These are phyloP conservation scores for Tolypocladium inflatum DNA, from an alignment of 2,329 filamentous ascomycete species.

Conservation along the genomic window DNA sequence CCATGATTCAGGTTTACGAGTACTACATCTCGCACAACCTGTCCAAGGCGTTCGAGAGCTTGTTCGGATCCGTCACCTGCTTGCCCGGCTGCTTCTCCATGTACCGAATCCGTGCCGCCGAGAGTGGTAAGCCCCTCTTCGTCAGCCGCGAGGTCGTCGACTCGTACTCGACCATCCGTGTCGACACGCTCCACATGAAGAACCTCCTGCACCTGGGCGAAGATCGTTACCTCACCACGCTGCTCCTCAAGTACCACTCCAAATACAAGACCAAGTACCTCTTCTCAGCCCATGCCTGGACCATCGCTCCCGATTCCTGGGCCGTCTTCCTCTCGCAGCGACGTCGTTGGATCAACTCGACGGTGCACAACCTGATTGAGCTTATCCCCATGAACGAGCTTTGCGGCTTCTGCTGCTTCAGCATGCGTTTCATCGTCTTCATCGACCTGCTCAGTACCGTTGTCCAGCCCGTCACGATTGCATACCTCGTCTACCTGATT, in stretches of 20 bases:
- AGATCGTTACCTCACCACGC: slow-evolving; percentile 91
- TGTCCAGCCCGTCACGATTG: slow-evolving; percentile 83
- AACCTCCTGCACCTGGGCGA: slow-evolving; percentile 94
- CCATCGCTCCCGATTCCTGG: slow-evolving; percentile 92
- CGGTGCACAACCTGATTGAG: slow-evolving; percentile 94
- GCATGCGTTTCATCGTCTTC: slow-evolving; percentile 97
- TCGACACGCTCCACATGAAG: slow-evolving; percentile 98
- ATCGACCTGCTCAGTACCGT: slow-evolving; percentile 86
- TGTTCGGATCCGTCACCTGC: slow-evolving; percentile 96
- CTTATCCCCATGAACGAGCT: slow-evolving; percentile 88
- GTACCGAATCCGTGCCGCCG: slow-evolving; percentile 92
- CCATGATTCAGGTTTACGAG: slow-evolving; percentile 99
- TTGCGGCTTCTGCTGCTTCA: slow-evolving; percentile 99
- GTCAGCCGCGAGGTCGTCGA: slow-evolving; percentile 89
- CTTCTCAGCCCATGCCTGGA: slow-evolving; percentile 87
- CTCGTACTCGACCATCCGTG: slow-evolving; percentile 81
- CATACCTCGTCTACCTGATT: slow-evolving; percentile 84
- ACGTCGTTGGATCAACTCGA: slow-evolving; percentile 99
- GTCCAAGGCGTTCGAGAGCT: slow-evolving; percentile 90
- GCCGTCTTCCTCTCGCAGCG: slow-evolving; percentile 92
- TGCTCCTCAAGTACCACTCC: slow-evolving; percentile 83
- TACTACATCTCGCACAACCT: slow-evolving; percentile 99
- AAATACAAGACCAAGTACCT: slow-evolving; percentile 99
- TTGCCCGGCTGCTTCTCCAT: slow-evolving; percentile 98
- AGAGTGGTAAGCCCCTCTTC: slow-evolving; percentile 91